Evolutionary conservation across 768 basidiomycete species (phyloP).

Genomic region (Neoboletus magnificus): DNA sequence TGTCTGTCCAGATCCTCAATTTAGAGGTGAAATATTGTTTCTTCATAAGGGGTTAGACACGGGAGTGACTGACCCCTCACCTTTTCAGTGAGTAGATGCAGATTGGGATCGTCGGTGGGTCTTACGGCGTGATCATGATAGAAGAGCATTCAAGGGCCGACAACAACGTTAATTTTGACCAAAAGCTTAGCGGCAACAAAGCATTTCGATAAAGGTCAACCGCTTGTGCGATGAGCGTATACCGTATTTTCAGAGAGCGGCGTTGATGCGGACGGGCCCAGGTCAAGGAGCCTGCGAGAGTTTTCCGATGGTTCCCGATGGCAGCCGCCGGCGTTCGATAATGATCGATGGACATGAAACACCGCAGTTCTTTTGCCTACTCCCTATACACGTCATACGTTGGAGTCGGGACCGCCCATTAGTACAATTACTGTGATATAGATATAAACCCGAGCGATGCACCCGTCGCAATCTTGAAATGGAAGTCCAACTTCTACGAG

Average conservation of each 20-base stretch:
- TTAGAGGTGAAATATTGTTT: background rate
- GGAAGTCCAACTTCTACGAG: too few relatives aligned
- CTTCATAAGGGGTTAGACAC: background rate
- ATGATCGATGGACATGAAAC: background rate
- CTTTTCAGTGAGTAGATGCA: background rate
- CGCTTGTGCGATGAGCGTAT: background rate
- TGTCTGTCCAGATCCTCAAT: background rate
- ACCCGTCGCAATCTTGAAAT: too few relatives aligned
- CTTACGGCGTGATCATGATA: background rate
- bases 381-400: too few relatives aligned
- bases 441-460: too few relatives aligned
- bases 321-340: background rate
- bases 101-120: too few relatives aligned
- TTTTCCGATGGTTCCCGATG: background rate
- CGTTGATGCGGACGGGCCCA: background rate
- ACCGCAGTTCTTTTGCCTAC: too few relatives aligned
- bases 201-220: too few relatives aligned
- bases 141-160: background rate
- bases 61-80: too few relatives aligned
- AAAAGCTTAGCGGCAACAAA: background rate
- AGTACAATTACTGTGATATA: too few relatives aligned
- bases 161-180: background rate
- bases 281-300: background rate
- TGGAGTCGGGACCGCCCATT: too few relatives aligned
- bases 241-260: too few relatives aligned